Base-by-base conservation (phyloP, 306 rosid species). In the Corylus americana region DNA sequence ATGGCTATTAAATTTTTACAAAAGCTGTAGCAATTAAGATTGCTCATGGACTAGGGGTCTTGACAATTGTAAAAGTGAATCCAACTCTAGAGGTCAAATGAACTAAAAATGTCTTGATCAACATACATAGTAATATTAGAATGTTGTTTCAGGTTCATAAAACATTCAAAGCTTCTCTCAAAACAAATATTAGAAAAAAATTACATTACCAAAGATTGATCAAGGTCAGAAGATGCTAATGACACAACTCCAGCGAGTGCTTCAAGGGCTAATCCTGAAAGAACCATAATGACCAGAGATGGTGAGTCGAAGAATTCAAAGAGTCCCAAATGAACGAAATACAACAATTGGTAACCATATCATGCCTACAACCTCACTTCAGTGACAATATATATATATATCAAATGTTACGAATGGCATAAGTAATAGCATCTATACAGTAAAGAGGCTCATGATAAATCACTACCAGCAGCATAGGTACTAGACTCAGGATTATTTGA, bases 401-500 rank as follows among this genome's bases (percentile, higher is more conserved):
- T 69, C 14, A n/a, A 59, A 59, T 25, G 66, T 59, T 20, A 22
- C 66, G 3, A 9, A 22, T 59, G 6, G 17, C 11, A 11, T 59
- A 51, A 45, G 71, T 16, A 66, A 71, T 9, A 71, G 73, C 50
- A 61, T 53, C 73, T 78, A 76, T 25, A 62, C 16, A 68, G 7
- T 67, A 71, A 78, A 22, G 42, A 2, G 66, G 62, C 77, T 77
- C 11, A 20, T 37, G 35, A 35, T 50, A 85, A 59, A 73, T 82
- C 55, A 88, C 88, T 88, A 96, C 99, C 99, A 53, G 99, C 96
- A 78, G 98, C 99, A 90, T 82, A 90, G 81, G 97, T 93, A 86
- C 98, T 96, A 74, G 99, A 90, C 76, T 93, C 98, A 1, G 98
- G 96, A 47, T 93, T 96, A 78, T 86, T 88, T 31, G 97, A 87